Evolutionary conservation across 371 early-diverging fungal genomes (phyloP).

Genomic region (Capniomyces stellatus): DNA sequence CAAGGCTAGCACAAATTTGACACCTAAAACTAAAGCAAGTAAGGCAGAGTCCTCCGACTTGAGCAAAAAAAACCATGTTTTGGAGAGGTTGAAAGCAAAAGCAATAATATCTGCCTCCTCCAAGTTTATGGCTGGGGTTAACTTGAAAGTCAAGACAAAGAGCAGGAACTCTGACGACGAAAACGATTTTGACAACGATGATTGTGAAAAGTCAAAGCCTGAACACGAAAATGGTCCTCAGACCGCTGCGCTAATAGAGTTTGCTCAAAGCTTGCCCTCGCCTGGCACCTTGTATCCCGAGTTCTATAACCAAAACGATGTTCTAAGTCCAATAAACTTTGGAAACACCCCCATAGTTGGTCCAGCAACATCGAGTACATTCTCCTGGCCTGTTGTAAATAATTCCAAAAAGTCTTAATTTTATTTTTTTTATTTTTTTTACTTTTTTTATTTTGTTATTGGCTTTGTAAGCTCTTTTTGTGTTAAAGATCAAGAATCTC

Average conservation of each 20-base stretch:
- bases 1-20: no score
- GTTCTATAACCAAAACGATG: conserved; percentile 45
- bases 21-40: no score
- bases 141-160: not conserved
- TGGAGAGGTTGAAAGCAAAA: not conserved
- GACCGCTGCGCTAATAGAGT: conserved; percentile 30
- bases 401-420: not conserved
- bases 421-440: no score
- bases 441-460: no score
- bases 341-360: conserved; percentile 37
- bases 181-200: not conserved
- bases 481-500: no score
- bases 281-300: conserved; percentile 59
- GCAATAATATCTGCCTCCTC: not conserved
- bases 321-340: conserved; percentile 42
- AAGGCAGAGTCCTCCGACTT: no score
- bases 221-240: conserved; percentile 22
- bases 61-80: not conserved
- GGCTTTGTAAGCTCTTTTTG: no score
- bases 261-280: conserved; percentile 56
- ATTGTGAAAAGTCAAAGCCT: not conserved
- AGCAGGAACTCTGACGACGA: not conserved
- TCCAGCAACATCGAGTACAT: conserved; percentile 23
- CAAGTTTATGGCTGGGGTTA: not conserved
- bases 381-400: conserved; percentile 35